Conservation (phyloP, 2,329 filamentous ascomycete genomes). For the Venturia aucupariae region DNA sequence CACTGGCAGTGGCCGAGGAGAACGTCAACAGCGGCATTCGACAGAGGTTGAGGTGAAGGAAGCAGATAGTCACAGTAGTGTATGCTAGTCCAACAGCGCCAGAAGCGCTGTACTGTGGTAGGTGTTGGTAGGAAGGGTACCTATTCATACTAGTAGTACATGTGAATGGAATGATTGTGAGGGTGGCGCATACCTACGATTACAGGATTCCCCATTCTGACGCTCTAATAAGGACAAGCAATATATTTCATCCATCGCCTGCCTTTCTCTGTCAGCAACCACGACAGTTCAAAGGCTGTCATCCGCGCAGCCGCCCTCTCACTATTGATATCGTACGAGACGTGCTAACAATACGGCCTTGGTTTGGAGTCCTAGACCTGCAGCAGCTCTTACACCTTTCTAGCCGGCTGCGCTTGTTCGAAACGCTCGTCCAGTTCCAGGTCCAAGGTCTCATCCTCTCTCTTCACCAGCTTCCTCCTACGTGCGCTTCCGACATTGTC, state of each 20-base stretch:
- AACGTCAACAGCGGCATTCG: background rate
- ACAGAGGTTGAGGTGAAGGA: background rate
- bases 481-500: background rate
- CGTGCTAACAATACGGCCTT: background rate
- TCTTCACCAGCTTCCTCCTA: background rate
- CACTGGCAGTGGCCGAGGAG: conserved; percentile 1
- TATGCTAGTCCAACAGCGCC: background rate
- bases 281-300: background rate
- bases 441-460: background rate
- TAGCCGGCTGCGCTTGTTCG: background rate
- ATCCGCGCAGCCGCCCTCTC: background rate
- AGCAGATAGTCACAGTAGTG: background rate
- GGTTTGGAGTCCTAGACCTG: background rate
- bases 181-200: background rate
- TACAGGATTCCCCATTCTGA: conserved; percentile 1
- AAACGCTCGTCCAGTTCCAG: background rate
- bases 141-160: no score
- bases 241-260: background rate
- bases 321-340: background rate
- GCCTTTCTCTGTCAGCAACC: background rate
- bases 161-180: background rate
- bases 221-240: background rate
- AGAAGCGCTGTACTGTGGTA: no score
- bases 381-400: background rate
- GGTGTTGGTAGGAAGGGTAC: no score